Evolutionary conservation across 2,329 filamentous ascomycete species (phyloP), one percentile per base, ranked within the genome.

Genomic region (Lachnellula willkommii): DNA sequence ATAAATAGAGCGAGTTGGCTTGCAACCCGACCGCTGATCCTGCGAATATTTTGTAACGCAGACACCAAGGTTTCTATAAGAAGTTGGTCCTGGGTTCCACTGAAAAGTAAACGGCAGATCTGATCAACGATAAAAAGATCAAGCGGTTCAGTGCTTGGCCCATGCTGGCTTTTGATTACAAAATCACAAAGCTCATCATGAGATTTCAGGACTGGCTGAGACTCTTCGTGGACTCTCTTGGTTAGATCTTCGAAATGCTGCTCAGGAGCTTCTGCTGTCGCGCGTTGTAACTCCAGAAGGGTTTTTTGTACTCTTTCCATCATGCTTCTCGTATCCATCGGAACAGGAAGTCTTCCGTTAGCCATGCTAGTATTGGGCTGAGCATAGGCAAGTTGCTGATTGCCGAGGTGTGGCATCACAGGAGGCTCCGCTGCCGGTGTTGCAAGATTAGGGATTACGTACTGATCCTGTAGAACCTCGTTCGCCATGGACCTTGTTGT

Each of bases 381-480:
- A 5, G 77, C 73, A 63, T 85, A 86, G 5, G 77, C 73, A 57
- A 77, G 77, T 58, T 83, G 70, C 60, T 84, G 83, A 2, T 74
- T 72, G 32, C 73, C 74, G 17, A 83, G 62, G 48, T 68, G 78
- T 43, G 66, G 62, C 42, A 83, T 75, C 5, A 80, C 76, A 0
- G 81, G 79, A 1, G 82, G 80, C 66, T 87, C 83, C 5, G 80
- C 75, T 2, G 45, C 45, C 9, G 81, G 79, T 0, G 81, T 81
- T n/a, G 82, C 76, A 6, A 86, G 70, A 57, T 73, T 81, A 2
- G 80, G 76, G n/a, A 85, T 72, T 14, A 77, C 69, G 66, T 81
- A 87, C 56, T 82, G 79, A 39, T 87, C 84, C 62, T 83, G 81
- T 4, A 87, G 73, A 11, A 85, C 77, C 57, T 87, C 83, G 57